These are phyloP conservation scores for Zygotorulaspora chibaensis DNA, from an alignment of 805 yeast species.

Conservation along the genomic window DNA sequence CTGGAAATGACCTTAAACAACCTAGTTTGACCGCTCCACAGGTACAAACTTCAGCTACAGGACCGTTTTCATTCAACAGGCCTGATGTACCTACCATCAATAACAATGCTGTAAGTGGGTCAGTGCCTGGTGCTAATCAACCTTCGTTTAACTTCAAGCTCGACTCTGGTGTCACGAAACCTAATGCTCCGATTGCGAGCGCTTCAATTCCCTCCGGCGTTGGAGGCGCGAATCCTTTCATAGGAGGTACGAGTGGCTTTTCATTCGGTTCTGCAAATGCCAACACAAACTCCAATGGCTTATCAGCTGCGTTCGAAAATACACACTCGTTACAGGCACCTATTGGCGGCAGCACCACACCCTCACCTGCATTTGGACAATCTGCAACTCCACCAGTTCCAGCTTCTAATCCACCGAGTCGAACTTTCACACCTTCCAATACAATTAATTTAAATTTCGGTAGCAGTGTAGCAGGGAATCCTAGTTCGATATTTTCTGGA, in stretches of 20 bases:
- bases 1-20: conserved; percentile 2
- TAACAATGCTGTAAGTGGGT: neutral
- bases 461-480: conserved; percentile 15
- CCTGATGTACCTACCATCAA: conserved; percentile 1
- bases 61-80: conserved; percentile 1
- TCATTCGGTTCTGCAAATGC: conserved; percentile 5
- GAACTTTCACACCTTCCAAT: conserved; percentile 25
- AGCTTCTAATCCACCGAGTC: conserved; percentile 10
- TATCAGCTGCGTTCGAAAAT: conserved; percentile 8
- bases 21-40: neutral
- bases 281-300: conserved; percentile 1
- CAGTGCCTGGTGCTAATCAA: neutral
- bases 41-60: neutral
- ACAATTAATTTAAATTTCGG: conserved; percentile 29
- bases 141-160: conserved; percentile 7
- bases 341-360: conserved; percentile 14
- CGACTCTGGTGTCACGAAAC: conserved; percentile 1
- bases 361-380: conserved; percentile 22
- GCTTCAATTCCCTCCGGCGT: neutral
- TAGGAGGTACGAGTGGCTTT: conserved; percentile 3
- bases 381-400: conserved; percentile 15
- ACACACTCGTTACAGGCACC: conserved; percentile 12
- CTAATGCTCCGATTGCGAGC: neutral
- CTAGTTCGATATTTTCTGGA: conserved; percentile 24
- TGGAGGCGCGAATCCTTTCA: conserved; percentile 5